phyloP scores from a whole-genome alignment of 148 eudicot genomes.

The Rheum nobile region DNA sequence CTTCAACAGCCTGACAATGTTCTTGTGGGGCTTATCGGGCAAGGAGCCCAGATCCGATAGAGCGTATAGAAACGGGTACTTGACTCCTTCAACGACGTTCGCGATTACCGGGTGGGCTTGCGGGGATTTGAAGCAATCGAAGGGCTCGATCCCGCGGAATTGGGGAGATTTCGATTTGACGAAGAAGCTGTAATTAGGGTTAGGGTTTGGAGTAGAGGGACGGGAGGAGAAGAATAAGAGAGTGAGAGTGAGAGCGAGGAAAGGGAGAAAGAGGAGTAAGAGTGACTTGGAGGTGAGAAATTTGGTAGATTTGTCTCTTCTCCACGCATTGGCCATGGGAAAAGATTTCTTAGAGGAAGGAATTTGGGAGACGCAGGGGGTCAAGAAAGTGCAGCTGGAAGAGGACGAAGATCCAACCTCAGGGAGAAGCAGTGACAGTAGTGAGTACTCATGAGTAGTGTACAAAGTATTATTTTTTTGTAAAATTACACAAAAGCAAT shows the following conservation, averaged over 20 bases:
- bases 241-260: slow-evolving; percentile 42
- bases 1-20: slow-evolving; percentile 64
- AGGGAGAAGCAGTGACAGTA: background rate
- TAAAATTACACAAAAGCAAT: background rate
- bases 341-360: background rate
- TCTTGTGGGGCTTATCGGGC: slow-evolving; percentile 88
- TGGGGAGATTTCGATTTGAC: slow-evolving; percentile 10
- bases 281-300: slow-evolving; percentile 35
- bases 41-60: slow-evolving; percentile 66
- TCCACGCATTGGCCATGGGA: slow-evolving; percentile 88
- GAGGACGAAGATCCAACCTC: background rate
- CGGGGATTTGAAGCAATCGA: slow-evolving; percentile 52
- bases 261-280: slow-evolving; percentile 37
- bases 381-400: background rate
- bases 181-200: slow-evolving; percentile 17
- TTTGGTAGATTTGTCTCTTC: slow-evolving; percentile 46
- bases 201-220: slow-evolving; percentile 21
- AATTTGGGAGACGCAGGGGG: background rate
- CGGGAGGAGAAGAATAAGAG: slow-evolving; percentile 36
- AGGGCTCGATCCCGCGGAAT: slow-evolving; percentile 29
- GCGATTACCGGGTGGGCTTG: slow-evolving; percentile 87
- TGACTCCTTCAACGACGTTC: slow-evolving; percentile 59
- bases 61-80: slow-evolving; percentile 63
- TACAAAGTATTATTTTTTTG: no score
- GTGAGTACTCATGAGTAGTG: no score